These are phyloP conservation scores for Pythium dissotocum DNA, from an alignment of 352 stramenopile genomes.

Conservation along the genomic window DNA sequence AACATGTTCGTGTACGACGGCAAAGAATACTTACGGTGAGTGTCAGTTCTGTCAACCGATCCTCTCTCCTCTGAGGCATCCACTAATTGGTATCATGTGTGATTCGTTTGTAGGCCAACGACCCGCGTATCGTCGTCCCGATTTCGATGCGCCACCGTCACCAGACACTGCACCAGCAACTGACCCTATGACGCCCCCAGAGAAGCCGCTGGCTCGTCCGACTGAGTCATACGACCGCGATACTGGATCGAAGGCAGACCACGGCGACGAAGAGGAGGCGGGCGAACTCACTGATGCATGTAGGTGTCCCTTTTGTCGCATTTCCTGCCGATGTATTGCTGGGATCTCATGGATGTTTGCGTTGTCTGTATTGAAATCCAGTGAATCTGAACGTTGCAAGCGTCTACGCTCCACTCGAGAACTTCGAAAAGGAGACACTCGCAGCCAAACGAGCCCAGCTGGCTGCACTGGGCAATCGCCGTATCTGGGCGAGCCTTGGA, in stretches of 20 bases:
- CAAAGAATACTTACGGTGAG: conserved; percentile 85
- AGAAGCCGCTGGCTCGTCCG: conserved; percentile 47
- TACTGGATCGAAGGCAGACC: conserved; percentile 37
- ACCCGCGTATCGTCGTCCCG: conserved; percentile 76
- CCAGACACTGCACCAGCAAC: conserved; percentile 38
- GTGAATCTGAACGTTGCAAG: conserved; percentile 61
- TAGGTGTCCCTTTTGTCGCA: conserved; percentile 23
- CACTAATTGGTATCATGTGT: not conserved
- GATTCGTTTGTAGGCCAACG: conserved; percentile 50
- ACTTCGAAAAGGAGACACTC: conserved; percentile 78
- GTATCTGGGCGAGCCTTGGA: conserved; percentile 85
- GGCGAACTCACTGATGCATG: conserved; percentile 66
- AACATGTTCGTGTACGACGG: conserved; percentile 76
- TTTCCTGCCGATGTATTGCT: not conserved
- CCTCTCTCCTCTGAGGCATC: no score
- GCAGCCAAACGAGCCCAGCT: conserved; percentile 81
- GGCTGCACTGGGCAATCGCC: conserved; percentile 66
- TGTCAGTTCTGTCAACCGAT: not conserved
- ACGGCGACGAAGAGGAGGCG: conserved; percentile 63
- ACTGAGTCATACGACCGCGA: conserved; percentile 56
- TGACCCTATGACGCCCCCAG: conserved; percentile 35
- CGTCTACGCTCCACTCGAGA: conserved; percentile 76
- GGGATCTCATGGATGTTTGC: not conserved
- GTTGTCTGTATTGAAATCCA: conserved; percentile 18
- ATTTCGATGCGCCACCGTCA: conserved; percentile 78